Conservation (phyloP, 352 stramenopile species). For the Globisporangium middletonii region DNA sequence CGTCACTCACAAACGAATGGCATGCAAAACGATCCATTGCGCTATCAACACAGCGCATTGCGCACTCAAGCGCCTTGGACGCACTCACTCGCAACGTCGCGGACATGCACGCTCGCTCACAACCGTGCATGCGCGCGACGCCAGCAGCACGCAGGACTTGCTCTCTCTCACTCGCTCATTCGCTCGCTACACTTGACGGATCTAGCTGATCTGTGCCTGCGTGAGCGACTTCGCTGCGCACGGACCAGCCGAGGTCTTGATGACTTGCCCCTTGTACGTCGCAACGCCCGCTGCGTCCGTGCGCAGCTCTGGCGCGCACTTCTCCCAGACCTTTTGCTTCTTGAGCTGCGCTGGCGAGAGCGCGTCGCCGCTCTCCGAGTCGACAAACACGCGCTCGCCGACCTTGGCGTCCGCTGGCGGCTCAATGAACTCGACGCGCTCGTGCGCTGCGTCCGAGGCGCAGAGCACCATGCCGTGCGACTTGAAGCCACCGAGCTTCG, state of each 20-base stretch:
- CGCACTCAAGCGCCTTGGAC: no score
- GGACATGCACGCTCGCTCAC: no score
- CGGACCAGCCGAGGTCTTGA: slow-evolving; percentile 63
- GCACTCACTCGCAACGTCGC: no score
- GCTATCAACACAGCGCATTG: no score
- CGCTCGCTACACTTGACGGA: background rate
- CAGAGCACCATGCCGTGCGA: slow-evolving; percentile 98
- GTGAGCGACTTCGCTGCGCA: slow-evolving; percentile 58
- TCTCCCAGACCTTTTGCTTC: slow-evolving; percentile 88
- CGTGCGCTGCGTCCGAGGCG: slow-evolving; percentile 79
- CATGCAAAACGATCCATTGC: no score
- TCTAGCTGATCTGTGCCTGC: slow-evolving; percentile 70
- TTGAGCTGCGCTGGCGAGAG: slow-evolving; percentile 78
- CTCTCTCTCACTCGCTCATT: background rate
- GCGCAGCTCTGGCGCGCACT: slow-evolving; percentile 56
- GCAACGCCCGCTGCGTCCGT: slow-evolving; percentile 62
- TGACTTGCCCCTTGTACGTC: slow-evolving; percentile 72
- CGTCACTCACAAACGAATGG: no score
- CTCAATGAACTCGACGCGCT: slow-evolving; percentile 94
- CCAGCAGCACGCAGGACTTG: no score
- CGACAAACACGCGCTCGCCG: slow-evolving; percentile 91
- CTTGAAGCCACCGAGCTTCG: slow-evolving; percentile 96
- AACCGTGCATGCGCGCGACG: no score
- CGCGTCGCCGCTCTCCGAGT: slow-evolving; percentile 57
- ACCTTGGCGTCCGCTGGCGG: slow-evolving; percentile 88